Evolutionary conservation across 495 filamentous ascomycete genomes (phyloP), one percentile per base, ranked within the genome.

Genomic region (Aspergillus hancockii): DNA sequence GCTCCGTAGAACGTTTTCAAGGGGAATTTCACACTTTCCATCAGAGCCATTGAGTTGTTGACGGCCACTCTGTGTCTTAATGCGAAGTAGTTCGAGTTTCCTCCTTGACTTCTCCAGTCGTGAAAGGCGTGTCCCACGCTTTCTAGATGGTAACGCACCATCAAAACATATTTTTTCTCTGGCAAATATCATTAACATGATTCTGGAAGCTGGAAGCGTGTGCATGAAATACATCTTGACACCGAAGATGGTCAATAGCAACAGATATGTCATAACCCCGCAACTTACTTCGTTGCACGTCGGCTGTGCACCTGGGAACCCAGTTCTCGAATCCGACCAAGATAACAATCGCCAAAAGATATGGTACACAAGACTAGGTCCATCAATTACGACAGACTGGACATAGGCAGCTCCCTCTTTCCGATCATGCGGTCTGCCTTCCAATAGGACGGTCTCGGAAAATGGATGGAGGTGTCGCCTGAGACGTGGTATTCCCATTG

Each of bases 401-500:
- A 74, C 57, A 21, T 34, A 57, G 10, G 55, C 47, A 21, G 52
- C 38, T 13, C 47, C 60, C 9, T 57, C 25, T 21, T 57, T n/a
- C 7, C 23, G 8, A 6, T 28, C 12, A 16, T 49, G 21, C 13
- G 49, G 30, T 12, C 23, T 36, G 4, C 23, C 13, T 9, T 59
- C 66, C 16, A 91, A 71, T n/a, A 71, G 51, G 9, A 76, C 73
- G 7, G 69, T 66, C 30, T 78, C 67, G 0, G 85, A 81, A 68
- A 85, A 88, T 3, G 82, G 85, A 28, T 79, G 72, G 18, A 93
- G 64, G 47, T 82, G 78, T 0, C 75, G 72, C 55, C 77, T 82
- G 13, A 95, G 70, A 47, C 81, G 79, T 23, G 81, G 85, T 55
- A 95, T 89, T 0, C 91, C 91, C 91, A 95, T 93, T 45, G 14